Evolutionary conservation across 2,329 filamentous ascomycete species (phyloP), one percentile per base, ranked within the genome.

Genomic region (Sporothrix sp.): DNA sequence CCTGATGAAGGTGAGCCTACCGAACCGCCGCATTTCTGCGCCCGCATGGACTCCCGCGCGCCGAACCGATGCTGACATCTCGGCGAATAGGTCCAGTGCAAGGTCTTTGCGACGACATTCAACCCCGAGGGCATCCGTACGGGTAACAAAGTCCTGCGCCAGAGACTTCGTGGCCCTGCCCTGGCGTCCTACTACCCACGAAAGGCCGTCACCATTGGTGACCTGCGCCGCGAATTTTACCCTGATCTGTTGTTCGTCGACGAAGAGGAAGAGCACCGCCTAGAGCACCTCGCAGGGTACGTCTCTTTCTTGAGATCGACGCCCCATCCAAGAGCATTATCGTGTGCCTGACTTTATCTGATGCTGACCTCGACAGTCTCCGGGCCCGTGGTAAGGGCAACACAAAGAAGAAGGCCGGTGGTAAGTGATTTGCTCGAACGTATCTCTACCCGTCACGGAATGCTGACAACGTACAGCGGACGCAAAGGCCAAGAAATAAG

Each of bases 121-220:
- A 98, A 98, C 69, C 93, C 93, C 23, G 76, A 87, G 50, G 74
- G 82, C 59, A 67, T 85, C 55, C 87, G 93, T 55, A 80, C 87
- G 59, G 93, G 93, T 62, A 96, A 93, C 72, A 95, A 93, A 69
- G 75, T 98, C 65, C 75, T 98, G 54, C 87, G 90, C 62, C 86
- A 96, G 67, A 82, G 90, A 62, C 74, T 97, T 56, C 81, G 79
- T 62, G 93, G 93, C n/a, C 87, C 89, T 27, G 71, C 85, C 0
- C 70, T 96, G 57, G 85, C 83, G 35, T 76, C 87, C 52, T 98
- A 96, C 74, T 98, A 98, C 65, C 93, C 93, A 2, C 81, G 82
- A 57, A 84, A 73, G 57, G 72, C 84, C 14, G 80, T 79, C 21
- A 83, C 83, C 0, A 78, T 94, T 55, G 76, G 79, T 58, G 87